Percentiles rank a stretch among this genome's conserved stretches.
phyloP scores from a whole-genome alignment of 257 asterid species.

The Plantago elongata region DNA sequence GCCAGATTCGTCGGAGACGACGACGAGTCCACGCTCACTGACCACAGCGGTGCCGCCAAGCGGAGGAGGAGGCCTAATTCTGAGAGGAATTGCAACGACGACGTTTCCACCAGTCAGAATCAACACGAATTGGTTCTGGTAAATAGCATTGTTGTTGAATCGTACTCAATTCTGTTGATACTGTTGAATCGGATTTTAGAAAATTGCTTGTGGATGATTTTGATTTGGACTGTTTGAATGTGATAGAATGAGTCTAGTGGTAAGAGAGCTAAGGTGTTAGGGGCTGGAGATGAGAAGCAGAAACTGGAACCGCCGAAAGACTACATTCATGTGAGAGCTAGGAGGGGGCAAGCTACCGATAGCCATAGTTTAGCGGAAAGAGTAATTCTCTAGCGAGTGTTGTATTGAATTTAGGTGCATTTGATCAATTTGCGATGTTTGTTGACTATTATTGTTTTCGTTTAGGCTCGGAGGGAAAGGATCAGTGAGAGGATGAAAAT shows the following conservation, averaged over 20 bases:
- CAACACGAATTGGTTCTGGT: too few relatives aligned
- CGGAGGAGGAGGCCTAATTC: slow-evolving; percentile 46
- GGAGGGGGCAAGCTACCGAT: slow-evolving; percentile 97
- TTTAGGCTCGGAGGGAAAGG: slow-evolving; percentile 87
- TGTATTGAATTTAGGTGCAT: slow-evolving; percentile 4
- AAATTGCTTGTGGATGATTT: background rate
- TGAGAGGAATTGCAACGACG: background rate
- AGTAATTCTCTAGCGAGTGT: slow-evolving; percentile 30
- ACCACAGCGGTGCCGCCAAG: slow-evolving; percentile 37
- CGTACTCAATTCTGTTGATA: background rate
- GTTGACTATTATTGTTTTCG: slow-evolving; percentile 18
- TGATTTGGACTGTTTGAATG: background rate
- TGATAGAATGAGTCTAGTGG: slow-evolving; percentile 40
- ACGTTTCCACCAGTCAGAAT: too few relatives aligned
- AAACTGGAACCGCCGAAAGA: slow-evolving; percentile 78
- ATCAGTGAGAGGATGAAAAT: slow-evolving; percentile 96
- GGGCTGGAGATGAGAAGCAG: slow-evolving; percentile 33
- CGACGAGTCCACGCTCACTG: slow-evolving; percentile 73
- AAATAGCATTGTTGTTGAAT: too few relatives aligned
- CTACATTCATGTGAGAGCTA: slow-evolving; percentile 89
- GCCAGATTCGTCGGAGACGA: slow-evolving; percentile 43
- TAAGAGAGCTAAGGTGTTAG: slow-evolving; percentile 43
- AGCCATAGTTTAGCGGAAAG: slow-evolving; percentile 96
- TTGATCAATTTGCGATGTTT: background rate
- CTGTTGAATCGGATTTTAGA: background rate